Evolutionary conservation across 495 filamentous ascomycete genomes (phyloP), one percentile per base, ranked within the genome.

Genomic region (Penicillium goetzii): DNA sequence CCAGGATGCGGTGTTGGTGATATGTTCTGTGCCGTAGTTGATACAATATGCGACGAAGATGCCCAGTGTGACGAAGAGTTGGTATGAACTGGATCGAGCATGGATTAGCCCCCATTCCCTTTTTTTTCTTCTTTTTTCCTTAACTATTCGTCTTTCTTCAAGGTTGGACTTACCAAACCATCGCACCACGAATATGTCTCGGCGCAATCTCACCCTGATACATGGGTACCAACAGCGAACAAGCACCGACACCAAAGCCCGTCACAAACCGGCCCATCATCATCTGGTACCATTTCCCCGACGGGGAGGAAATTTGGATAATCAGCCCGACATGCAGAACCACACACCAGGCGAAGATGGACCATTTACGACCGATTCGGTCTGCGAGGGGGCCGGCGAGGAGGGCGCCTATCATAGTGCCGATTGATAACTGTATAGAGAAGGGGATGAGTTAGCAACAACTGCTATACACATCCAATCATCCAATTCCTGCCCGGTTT

Each of bases 41-140:
- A 94, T 86, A 76, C 88, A 88, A 69, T 91, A 84, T 56, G 90
- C 88, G 9, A 87, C 80, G 75, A 92, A 91, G 66, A 94, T 95
- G 38, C 92, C 92, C 50, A 92, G 74, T 0, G 92, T 94, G 73
- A 96, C 90, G 78, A 94, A 92, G 7, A 95, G 81, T 75, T 95
- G 91, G 75, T 96, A 94, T 69, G 74, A 74, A 47, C 76, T 76
- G 52, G 23, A 1, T 2, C 36, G 11, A 17, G 30, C 6, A 32
- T 32, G 32, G 2, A 40, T 55, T 34, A 34, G 30, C 12, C 2
- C 9, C 30, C 30, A 32, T 2, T 32, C 9, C 5, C 30, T 32
- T 32, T 32, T 32, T 32, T 32, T 7, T 32, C 9, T 7, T 32
- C 9, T 30, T 6, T n/a, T n/a, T n/a, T n/a, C n/a, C n/a, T n/a